These are phyloP conservation scores for Nitzschia putrida DNA, from an alignment of 108 stramenopile genomes.

Conservation along the genomic window DNA sequence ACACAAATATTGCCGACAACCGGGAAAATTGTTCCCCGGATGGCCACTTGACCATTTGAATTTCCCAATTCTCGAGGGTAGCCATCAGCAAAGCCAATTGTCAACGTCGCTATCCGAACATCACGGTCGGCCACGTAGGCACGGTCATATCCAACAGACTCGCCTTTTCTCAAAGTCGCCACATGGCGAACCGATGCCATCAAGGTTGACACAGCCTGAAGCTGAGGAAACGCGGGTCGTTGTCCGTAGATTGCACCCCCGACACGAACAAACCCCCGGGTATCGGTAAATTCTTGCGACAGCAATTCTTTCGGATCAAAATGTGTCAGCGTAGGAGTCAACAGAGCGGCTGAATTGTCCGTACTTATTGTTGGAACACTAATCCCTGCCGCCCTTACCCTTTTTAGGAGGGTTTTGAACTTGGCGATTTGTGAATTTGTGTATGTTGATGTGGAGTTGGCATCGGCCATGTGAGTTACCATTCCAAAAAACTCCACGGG, in stretches of 20 bases:
- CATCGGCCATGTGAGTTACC: constrained; percentile 87
- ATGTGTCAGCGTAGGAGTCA: constrained; percentile 54
- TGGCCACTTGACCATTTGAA: constrained; percentile 59
- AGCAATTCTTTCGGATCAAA: constrained; percentile 59
- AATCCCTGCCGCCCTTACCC: constrained; percentile 59
- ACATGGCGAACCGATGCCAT: constrained; percentile 67
- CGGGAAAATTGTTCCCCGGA: constrained; percentile 52
- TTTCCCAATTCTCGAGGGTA: constrained; percentile 73
- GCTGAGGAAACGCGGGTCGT: constrained; percentile 59
- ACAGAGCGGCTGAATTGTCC: constrained; percentile 67
- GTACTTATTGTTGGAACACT: constrained; percentile 51
- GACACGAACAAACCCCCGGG: constrained; percentile 61
- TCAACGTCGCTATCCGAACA: constrained; percentile 65
- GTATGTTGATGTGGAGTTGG: constrained; percentile 50
- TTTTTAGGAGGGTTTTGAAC: constrained; percentile 52
- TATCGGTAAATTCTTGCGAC: constrained; percentile 43
- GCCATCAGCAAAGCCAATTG: constrained; percentile 81
- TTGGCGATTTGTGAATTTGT: constrained; percentile 59
- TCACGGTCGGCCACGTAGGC: constrained; percentile 57
- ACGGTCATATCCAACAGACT: constrained; percentile 78
- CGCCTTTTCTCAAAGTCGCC: constrained; percentile 53
- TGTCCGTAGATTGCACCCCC: constrained; percentile 80
- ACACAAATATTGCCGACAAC: constrained; percentile 84
- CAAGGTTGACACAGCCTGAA: constrained; percentile 60
- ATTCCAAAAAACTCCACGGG: constrained; percentile 75